Evolutionary conservation across 768 basidiomycete species (phyloP), one percentile per base, ranked within the genome.

Genomic region (Jaapia argillacea): DNA sequence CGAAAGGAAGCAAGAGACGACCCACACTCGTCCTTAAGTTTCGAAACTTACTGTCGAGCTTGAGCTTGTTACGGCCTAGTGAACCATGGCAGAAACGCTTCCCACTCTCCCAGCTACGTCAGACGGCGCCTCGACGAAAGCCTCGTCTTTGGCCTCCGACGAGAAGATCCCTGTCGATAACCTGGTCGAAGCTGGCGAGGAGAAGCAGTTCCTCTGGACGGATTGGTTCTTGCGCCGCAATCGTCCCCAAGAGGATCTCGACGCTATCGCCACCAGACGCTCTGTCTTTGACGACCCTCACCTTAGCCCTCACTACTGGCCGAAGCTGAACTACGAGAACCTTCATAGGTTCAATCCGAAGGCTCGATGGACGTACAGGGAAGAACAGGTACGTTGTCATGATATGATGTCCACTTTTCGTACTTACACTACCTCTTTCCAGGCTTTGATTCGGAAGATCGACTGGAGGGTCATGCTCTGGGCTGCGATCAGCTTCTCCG

Each of bases 331-430:
- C 42, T 81, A 76, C 45, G 79, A 82, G 58, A 81, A 80, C 51
- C 51, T 68, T 4, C 76, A 76, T 49, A 69, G 79, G 2, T 83
- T 86, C 51, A 76, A 85, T 53, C 74, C 77, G 1, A 41, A 58
- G 13, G 80, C 79, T 16, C 70, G 81, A 5, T 85, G 82, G 81
- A 82, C 81, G 6, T 81, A 74, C 72, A 55, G 76, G 31, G 80
- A 85, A 57, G 81, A 85, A 59, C 65, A 65, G 57, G 72, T 74
- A 44, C 42, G 66, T 35, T 20, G 1, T 23, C 20, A 4, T 12
- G 4, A 27, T n/a, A 14, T 26, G 6, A 20, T 16, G 18, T n/a
- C n/a, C n/a, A n/a, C n/a, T n/a, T n/a, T n/a, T n/a, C n/a, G n/a
- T n/a, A n/a, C n/a, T n/a, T 26, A n/a, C 40, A 40, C 37, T 33